These are phyloP conservation scores for Sanghuangporus baumii DNA, from an alignment of 1,284 basidiomycete genomes.

Conservation along the genomic window DNA sequence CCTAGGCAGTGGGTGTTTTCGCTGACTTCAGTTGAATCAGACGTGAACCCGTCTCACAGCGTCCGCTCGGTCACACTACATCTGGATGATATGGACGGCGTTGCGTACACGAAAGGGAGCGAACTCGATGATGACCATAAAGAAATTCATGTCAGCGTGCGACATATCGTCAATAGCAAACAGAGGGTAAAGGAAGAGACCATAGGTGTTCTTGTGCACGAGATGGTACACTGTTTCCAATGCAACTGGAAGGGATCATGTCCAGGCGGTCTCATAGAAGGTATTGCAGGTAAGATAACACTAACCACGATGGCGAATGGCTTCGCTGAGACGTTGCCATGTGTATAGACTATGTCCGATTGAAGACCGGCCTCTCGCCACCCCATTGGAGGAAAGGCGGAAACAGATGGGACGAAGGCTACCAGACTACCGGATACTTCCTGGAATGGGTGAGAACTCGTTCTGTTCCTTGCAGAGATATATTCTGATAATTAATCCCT, in stretches of 20 bases:
- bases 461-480: not conserved
- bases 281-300: conserved; percentile 54
- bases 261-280: conserved; percentile 66
- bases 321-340: not conserved
- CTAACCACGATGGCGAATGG: not conserved
- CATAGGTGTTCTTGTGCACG: conserved; percentile 56
- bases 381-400: conserved; percentile 57
- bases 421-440: conserved; percentile 65
- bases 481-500: not conserved
- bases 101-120: conserved; percentile 48
- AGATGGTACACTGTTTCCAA: conserved; percentile 73
- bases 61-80: conserved; percentile 13
- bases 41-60: not conserved
- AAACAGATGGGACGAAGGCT: conserved; percentile 65
- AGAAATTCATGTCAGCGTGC: conserved; percentile 65
- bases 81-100: conserved; percentile 45
- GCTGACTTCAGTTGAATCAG: not conserved
- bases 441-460: conserved; percentile 50
- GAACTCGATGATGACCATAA: conserved; percentile 48
- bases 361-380: conserved; percentile 49
- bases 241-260: conserved; percentile 53
- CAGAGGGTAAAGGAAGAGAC: conserved; percentile 54
- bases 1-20: conserved; percentile 47
- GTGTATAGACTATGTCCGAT: conserved; percentile 58
- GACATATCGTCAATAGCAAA: conserved; percentile 45